Conservation (phyloP, 2,329 filamentous ascomycete genomes). For the Fusarium nurragi region DNA sequence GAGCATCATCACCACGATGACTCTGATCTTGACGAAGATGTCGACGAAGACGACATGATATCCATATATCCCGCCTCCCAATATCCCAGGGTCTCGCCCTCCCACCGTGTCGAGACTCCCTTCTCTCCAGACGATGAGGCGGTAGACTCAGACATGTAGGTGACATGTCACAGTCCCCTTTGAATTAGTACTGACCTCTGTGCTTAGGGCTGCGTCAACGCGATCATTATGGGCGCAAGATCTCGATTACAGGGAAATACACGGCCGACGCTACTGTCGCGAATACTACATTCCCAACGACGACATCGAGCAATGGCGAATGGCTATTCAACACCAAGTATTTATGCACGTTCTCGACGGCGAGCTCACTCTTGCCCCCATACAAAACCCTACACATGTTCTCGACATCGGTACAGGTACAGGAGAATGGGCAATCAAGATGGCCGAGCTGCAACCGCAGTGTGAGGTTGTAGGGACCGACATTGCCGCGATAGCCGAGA, state of each 20-base stretch:
- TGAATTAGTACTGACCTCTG: not conserved
- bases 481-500: conserved; percentile 65
- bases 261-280: conserved; percentile 70
- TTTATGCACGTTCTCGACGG: conserved; percentile 63
- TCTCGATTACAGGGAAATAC: conserved; percentile 67
- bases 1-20: conserved; percentile 43
- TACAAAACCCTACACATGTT: conserved; percentile 54
- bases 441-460: conserved; percentile 62
- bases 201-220: conserved; percentile 54
- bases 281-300: conserved; percentile 74
- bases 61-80: conserved; percentile 56
- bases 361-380: conserved; percentile 55
- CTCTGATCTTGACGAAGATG: conserved; percentile 41
- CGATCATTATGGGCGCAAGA: conserved; percentile 60
- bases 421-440: conserved; percentile 61
- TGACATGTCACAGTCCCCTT: conserved; percentile 36
- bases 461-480: conserved; percentile 69
- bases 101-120: conserved; percentile 50
- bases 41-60: conserved; percentile 51
- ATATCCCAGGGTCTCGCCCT: conserved; percentile 50
- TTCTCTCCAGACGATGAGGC: conserved; percentile 44
- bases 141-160: conserved; percentile 53
- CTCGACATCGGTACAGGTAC: conserved; percentile 69
- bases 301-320: conserved; percentile 69
- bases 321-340: conserved; percentile 70